Evolutionary conservation across 108 stramenopile species (phyloP).

Genomic region (Conticribra guillardii): DNA sequence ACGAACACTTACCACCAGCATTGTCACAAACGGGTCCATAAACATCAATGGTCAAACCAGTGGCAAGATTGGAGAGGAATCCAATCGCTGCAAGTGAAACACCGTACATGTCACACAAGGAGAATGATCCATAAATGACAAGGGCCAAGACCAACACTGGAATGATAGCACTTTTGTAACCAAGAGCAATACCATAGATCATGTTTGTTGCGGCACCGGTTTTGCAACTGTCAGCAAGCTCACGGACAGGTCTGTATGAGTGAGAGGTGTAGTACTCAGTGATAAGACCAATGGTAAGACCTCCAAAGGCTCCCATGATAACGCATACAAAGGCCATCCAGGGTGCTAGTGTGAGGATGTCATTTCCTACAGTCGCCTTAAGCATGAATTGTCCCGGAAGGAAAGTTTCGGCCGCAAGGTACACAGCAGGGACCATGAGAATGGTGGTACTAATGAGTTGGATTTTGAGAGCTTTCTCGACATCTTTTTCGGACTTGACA

Average conservation of each 20-base stretch:
- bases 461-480: slow-evolving; percentile 92
- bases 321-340: slow-evolving; percentile 78
- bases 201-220: slow-evolving; percentile 98
- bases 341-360: slow-evolving; percentile 61
- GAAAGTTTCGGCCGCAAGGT: slow-evolving; percentile 78
- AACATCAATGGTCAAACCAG: slow-evolving; percentile 98
- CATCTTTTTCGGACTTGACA: slow-evolving; percentile 86
- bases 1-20: slow-evolving; percentile 90
- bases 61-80: slow-evolving; percentile 98
- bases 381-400: slow-evolving; percentile 83
- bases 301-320: slow-evolving; percentile 92
- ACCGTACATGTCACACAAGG: slow-evolving; percentile 94
- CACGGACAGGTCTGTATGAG: slow-evolving; percentile 93
- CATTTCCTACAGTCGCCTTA: slow-evolving; percentile 64
- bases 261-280: slow-evolving; percentile 99
- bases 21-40: slow-evolving; percentile 99
- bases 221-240: slow-evolving; percentile 94
- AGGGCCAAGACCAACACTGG: slow-evolving; percentile 94
- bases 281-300: slow-evolving; percentile 95
- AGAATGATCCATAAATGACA: slow-evolving; percentile 93
- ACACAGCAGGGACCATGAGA: slow-evolving; percentile 92
- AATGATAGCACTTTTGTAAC: slow-evolving; percentile 98
- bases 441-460: slow-evolving; percentile 97
- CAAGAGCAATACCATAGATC: slow-evolving; percentile 98
- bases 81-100: slow-evolving; percentile 97